phyloP scores from a whole-genome alignment of 495 filamentous ascomycete species.

The Aspergillus ellipticus region DNA sequence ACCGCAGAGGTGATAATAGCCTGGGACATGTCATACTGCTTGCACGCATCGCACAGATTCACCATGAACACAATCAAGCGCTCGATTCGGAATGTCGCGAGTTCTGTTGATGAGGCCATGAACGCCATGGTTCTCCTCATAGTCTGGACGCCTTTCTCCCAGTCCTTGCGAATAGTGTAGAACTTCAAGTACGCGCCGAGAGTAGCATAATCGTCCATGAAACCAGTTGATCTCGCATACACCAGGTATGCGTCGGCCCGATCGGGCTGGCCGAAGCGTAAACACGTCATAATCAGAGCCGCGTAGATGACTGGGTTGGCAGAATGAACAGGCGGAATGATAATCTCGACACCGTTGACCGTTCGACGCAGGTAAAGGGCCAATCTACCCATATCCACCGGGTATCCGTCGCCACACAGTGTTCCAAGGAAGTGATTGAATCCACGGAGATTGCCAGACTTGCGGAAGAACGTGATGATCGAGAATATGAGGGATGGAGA shows the following conservation, averaged over 20 bases:
- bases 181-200: conserved; percentile 38
- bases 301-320: conserved; percentile 35
- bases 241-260: conserved; percentile 43
- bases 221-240: conserved; percentile 33
- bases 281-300: conserved; percentile 31
- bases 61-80: conserved; percentile 39
- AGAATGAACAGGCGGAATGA: conserved; percentile 32
- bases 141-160: conserved; percentile 31
- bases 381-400: conserved; percentile 37
- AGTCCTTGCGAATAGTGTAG: conserved; percentile 37
- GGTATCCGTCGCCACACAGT: conserved; percentile 35
- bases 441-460: conserved; percentile 40
- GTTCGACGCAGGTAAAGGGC: conserved; percentile 22
- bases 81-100: conserved; percentile 21
- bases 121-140: conserved; percentile 35
- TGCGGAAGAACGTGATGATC: conserved; percentile 37
- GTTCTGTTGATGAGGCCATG: conserved; percentile 33
- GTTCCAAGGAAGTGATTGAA: conserved; percentile 43
- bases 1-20: conserved; percentile 36
- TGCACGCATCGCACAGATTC: conserved; percentile 36
- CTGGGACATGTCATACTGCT: conserved; percentile 26
- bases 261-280: conserved; percentile 43
- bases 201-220: conserved; percentile 38
- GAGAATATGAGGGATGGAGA: conserved; percentile 35
- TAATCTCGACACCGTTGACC: conserved; percentile 38